phyloP scores from a whole-genome alignment of 164 flowering plant species.

The Tetracentron sinense region DNA sequence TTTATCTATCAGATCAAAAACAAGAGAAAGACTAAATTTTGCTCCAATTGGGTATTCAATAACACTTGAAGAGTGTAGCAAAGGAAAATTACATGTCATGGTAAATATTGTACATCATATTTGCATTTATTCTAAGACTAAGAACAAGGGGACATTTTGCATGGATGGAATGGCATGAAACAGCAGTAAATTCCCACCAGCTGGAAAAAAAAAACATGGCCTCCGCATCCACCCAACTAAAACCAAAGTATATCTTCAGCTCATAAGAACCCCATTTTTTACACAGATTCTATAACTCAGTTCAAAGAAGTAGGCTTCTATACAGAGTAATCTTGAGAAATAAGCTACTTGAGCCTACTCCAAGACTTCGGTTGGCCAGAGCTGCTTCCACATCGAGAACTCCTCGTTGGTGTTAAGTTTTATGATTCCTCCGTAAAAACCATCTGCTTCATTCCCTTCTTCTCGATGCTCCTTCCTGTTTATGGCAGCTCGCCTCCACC shows the following conservation, averaged over 20 bases:
- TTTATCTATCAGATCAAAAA: too few relatives aligned
- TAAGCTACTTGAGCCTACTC: slow-evolving; percentile 36
- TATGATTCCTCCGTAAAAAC: slow-evolving; percentile 88
- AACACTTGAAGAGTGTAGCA: too few relatives aligned
- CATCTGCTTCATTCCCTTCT: slow-evolving; percentile 82
- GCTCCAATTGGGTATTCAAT: too few relatives aligned
- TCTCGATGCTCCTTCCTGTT: slow-evolving; percentile 69
- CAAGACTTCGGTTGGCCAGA: slow-evolving; percentile 69
- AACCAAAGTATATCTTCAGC: slow-evolving; percentile 4
- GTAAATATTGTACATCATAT: neutral
- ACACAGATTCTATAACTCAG: neutral
- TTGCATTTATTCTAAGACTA: slow-evolving; percentile 4
- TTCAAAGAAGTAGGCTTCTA: too few relatives aligned
- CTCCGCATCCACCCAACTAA: slow-evolving; percentile 12
- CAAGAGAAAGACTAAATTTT: too few relatives aligned
- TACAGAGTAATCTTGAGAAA: neutral
- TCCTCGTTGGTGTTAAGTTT: slow-evolving; percentile 54
- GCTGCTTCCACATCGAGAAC: slow-evolving; percentile 63
- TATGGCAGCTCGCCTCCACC: slow-evolving; percentile 63
- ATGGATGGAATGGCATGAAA: slow-evolving; percentile 4
- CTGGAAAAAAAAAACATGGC: slow-evolving; percentile 10
- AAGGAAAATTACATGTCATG: too few relatives aligned
- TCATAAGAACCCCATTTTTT: neutral
- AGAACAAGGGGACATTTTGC: neutral
- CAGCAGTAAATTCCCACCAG: slow-evolving; percentile 2